Conservation (phyloP, 139 green algal species). For the Tetratostichococcus sp. region DNA sequence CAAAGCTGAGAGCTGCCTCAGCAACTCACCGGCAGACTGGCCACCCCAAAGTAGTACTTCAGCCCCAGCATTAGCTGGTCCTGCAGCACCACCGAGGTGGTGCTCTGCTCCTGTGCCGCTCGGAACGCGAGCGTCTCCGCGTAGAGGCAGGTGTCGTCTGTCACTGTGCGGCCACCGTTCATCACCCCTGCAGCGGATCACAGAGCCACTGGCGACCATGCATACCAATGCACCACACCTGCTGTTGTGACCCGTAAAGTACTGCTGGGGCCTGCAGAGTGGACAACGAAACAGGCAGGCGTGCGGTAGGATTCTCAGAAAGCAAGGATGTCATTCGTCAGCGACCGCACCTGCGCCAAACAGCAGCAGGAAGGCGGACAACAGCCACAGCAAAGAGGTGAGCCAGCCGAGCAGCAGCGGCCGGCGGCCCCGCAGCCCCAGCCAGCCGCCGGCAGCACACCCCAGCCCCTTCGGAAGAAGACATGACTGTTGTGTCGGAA, state of each 20-base stretch:
- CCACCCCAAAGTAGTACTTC: neutral
- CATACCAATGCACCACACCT: no score
- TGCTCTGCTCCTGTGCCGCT: neutral
- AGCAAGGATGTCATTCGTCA: no score
- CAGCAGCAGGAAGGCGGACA: neutral
- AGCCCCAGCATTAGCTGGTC: neutral
- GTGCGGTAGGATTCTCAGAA: no score
- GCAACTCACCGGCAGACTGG: neutral
- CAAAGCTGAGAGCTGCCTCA: no score
- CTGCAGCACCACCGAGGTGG: neutral
- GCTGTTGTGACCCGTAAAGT: no score
- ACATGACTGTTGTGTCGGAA: no score
- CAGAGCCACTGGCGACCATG: no score
- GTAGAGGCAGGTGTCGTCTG: neutral
- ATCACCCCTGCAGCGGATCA: neutral
- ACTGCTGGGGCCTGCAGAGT: no score
- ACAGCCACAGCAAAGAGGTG: neutral
- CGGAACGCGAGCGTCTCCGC: neutral
- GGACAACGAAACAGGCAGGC: no score
- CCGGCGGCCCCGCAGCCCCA: neutral
- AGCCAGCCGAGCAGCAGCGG: neutral
- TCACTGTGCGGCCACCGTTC: neutral
- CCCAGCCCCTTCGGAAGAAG: no score
- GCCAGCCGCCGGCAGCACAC: neutral
- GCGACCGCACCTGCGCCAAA: constrained; percentile 1